These are phyloP conservation scores for Chrysoporthe cubensis DNA, from an alignment of 2,329 filamentous ascomycete species.

Conservation along the genomic window DNA sequence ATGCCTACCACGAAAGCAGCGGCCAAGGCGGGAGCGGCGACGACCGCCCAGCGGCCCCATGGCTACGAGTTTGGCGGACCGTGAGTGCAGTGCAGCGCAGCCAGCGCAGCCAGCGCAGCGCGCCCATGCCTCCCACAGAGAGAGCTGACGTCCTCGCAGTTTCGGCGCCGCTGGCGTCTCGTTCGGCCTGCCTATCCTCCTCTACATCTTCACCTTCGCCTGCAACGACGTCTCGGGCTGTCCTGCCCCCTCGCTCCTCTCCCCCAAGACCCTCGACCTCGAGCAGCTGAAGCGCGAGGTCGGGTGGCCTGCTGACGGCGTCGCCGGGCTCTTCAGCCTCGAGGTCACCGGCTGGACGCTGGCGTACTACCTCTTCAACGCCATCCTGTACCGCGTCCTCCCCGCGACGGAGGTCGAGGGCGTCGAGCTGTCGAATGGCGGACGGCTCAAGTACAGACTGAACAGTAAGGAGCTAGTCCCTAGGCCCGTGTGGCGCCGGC, in stretches of 20 bases:
- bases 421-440: slow-evolving; percentile 69
- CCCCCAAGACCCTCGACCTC: slow-evolving; percentile 71
- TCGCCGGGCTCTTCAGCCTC: slow-evolving; percentile 71
- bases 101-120: too few relatives aligned
- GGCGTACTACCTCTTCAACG: slow-evolving; percentile 77
- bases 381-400: slow-evolving; percentile 75
- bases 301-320: slow-evolving; percentile 76
- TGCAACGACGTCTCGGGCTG: slow-evolving; percentile 95
- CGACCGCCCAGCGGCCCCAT: slow-evolving; percentile 39
- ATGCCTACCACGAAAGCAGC: slow-evolving; percentile 22
- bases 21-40: slow-evolving; percentile 30
- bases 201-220: slow-evolving; percentile 79
- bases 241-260: slow-evolving; percentile 79
- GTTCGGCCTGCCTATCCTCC: slow-evolving; percentile 76
- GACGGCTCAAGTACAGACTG: slow-evolving; percentile 80
- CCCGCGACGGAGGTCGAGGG: slow-evolving; percentile 76
- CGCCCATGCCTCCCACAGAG: too few relatives aligned
- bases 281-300: slow-evolving; percentile 77
- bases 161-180: slow-evolving; percentile 77
- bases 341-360: slow-evolving; percentile 71
- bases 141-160: slow-evolving; percentile 46
- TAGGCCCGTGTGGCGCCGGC: too few relatives aligned
- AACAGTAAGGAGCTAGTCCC: slow-evolving; percentile 55
- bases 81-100: slow-evolving; percentile 39
- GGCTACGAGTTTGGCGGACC: slow-evolving; percentile 59